Conservation (phyloP, 2,329 filamentous ascomycete species). For the Diplodia mutila region DNA sequence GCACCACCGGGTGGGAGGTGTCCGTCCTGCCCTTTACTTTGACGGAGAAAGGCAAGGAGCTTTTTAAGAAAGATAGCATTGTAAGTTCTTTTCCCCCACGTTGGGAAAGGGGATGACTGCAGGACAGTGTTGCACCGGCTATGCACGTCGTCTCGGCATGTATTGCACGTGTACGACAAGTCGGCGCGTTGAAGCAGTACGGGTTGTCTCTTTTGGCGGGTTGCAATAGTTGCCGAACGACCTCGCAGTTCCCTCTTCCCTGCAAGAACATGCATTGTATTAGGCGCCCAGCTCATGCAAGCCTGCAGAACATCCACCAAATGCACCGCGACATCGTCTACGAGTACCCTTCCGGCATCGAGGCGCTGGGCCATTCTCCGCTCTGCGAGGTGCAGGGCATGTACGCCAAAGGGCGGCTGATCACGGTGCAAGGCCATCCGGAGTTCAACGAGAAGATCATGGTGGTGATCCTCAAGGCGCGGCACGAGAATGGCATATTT, state of each 20-base stretch:
- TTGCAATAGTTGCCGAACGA: too few relatives aligned
- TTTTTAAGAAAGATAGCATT: constrained; percentile 70
- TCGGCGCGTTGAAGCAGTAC: background rate
- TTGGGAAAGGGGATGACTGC: background rate
- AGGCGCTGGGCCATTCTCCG: constrained; percentile 66
- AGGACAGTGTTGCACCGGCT: background rate
- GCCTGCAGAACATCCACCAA: constrained; percentile 70
- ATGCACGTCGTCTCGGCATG: background rate
- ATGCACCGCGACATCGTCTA: constrained; percentile 83
- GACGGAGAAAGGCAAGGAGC: constrained; percentile 68
- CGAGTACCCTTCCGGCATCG: constrained; percentile 63
- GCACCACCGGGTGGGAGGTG: constrained; percentile 77
- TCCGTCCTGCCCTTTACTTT: constrained; percentile 71
- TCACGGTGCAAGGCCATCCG: constrained; percentile 84
- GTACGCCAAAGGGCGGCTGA: constrained; percentile 67
- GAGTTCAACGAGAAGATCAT: constrained; percentile 78
- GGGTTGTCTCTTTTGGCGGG: background rate
- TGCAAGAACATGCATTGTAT: background rate
- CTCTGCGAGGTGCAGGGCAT: constrained; percentile 79
- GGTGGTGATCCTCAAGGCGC: constrained; percentile 65
- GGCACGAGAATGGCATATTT: constrained; percentile 71
- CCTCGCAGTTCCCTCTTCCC: background rate
- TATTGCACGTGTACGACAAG: background rate
- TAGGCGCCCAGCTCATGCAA: background rate
- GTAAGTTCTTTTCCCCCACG: constrained; percentile 48